Conservation (phyloP, 768 basidiomycete species). For the Leccinum pellstonianum region DNA sequence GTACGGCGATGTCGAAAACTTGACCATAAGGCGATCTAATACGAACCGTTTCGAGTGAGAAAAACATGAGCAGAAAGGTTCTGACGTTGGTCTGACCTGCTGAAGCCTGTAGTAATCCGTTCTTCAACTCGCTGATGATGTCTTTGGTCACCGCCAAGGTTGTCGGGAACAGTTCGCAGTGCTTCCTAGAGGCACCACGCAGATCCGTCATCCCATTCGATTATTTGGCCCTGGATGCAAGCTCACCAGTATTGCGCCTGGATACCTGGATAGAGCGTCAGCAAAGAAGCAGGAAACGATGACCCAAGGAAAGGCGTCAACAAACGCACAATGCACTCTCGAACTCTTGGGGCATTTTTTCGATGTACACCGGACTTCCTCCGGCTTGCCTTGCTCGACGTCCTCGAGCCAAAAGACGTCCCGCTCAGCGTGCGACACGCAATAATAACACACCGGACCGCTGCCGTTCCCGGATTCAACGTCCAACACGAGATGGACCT, state of each 20-base stretch:
- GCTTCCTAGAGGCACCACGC: constrained; percentile 20
- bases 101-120: constrained; percentile 27
- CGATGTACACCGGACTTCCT: constrained; percentile 23
- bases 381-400: constrained; percentile 16
- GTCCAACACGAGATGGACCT: constrained; percentile 21
- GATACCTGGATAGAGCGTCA: constrained; percentile 17
- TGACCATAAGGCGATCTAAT: constrained; percentile 29
- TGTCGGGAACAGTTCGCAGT: constrained; percentile 34
- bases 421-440: constrained; percentile 28
- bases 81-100: constrained; percentile 18
- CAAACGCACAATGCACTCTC: constrained; percentile 26
- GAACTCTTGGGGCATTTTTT: constrained; percentile 15
- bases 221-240: no score
- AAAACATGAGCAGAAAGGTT: not conserved
- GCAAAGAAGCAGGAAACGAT: not conserved
- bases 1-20: constrained; percentile 36
- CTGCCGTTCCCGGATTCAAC: not conserved
- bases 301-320: not conserved
- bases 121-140: constrained; percentile 20
- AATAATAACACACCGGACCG: constrained; percentile 23
- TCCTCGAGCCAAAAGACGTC: constrained; percentile 31
- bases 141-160: constrained; percentile 21
- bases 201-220: not conserved
- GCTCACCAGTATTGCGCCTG: constrained; percentile 33
- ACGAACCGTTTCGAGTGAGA: not conserved